These are phyloP conservation scores for Fusarium robinianum DNA, from an alignment of 2,329 filamentous ascomycete species.

Conservation along the genomic window DNA sequence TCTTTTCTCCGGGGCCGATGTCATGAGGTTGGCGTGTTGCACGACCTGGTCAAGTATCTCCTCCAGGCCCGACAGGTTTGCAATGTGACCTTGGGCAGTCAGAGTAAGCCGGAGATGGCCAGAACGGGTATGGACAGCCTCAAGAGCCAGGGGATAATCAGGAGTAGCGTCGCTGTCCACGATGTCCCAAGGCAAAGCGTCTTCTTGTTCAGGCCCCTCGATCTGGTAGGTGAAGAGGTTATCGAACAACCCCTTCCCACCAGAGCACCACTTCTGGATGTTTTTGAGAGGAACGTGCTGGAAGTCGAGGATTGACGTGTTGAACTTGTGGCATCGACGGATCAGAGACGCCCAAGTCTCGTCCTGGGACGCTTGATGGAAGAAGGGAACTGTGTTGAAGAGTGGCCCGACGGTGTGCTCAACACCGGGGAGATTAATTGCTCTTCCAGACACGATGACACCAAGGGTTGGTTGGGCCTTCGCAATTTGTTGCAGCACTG, in stretches of 20 bases:
- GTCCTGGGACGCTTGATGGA: constrained; percentile 48
- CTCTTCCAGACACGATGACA: constrained; percentile 77
- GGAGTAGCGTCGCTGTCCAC: constrained; percentile 53
- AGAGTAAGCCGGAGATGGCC: constrained; percentile 60
- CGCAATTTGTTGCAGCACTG: constrained; percentile 60
- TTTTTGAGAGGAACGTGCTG: constrained; percentile 75
- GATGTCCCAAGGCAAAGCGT: constrained; percentile 57
- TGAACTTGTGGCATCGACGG: constrained; percentile 70
- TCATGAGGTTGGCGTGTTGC: constrained; percentile 16
- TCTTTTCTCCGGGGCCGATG: constrained; percentile 10
- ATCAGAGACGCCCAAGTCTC: constrained; percentile 66
- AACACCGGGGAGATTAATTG: constrained; percentile 67
- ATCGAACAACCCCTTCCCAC: constrained; percentile 70
- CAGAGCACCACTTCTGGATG: constrained; percentile 77
- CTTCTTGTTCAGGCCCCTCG: constrained; percentile 40
- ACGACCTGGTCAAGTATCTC: constrained; percentile 47
- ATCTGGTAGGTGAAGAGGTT: constrained; percentile 81
- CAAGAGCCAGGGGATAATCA: constrained; percentile 79
- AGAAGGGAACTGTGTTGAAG: constrained; percentile 87
- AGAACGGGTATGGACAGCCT: constrained; percentile 61
- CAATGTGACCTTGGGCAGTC: constrained; percentile 56
- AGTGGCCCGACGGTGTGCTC: constrained; percentile 77
- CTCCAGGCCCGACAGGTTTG: constrained; percentile 38
- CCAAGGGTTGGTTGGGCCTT: constrained; percentile 63
- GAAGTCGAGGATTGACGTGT: constrained; percentile 68